Percentiles rank a stretch among this genome's conserved stretches.
These are phyloP conservation scores for Fusarium sp. DNA, from an alignment of 2,329 filamentous ascomycete genomes.

Conservation along the genomic window DNA sequence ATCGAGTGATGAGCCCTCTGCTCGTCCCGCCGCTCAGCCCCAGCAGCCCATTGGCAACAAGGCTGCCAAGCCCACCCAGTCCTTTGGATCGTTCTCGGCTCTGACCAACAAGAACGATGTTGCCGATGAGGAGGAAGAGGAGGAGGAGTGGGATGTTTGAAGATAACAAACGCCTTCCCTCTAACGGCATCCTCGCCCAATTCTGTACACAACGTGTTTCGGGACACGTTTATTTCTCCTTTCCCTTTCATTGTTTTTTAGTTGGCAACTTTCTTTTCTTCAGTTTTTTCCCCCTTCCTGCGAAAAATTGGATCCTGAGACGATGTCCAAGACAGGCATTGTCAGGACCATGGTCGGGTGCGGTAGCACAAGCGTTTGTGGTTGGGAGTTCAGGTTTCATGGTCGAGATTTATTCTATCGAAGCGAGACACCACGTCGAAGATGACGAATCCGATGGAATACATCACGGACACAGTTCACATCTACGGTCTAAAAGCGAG, in stretches of 20 bases:
- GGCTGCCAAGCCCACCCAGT: slow-evolving; percentile 47
- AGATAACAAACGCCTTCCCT: background rate
- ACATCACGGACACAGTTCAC: slow-evolving; percentile 21
- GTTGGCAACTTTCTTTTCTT: slow-evolving; percentile 30
- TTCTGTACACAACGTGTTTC: slow-evolving; percentile 22
- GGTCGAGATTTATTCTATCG: slow-evolving; percentile 25
- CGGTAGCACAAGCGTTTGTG: slow-evolving; percentile 41
- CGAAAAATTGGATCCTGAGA: slow-evolving; percentile 37
- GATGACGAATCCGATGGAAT: slow-evolving; percentile 20
- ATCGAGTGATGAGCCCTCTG: slow-evolving; percentile 49
- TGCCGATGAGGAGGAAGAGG: slow-evolving; percentile 52
- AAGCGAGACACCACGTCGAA: slow-evolving; percentile 17
- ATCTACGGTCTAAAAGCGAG: slow-evolving; percentile 33
- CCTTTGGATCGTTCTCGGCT: slow-evolving; percentile 59
- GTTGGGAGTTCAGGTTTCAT: slow-evolving; percentile 42
- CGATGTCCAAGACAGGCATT: slow-evolving; percentile 28
- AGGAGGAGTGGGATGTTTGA: slow-evolving; percentile 63
- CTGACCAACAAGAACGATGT: slow-evolving; percentile 54
- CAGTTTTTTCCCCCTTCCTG: slow-evolving; percentile 25
- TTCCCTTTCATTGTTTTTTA: slow-evolving; percentile 25
- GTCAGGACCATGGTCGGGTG: slow-evolving; percentile 34
- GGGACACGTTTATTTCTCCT: slow-evolving; percentile 21
- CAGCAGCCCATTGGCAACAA: slow-evolving; percentile 45
- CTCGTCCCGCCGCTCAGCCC: slow-evolving; percentile 44
- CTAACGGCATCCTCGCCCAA: background rate